These are phyloP conservation scores for Hericium rajendrae DNA, from an alignment of 768 basidiomycete genomes.

Conservation along the genomic window DNA sequence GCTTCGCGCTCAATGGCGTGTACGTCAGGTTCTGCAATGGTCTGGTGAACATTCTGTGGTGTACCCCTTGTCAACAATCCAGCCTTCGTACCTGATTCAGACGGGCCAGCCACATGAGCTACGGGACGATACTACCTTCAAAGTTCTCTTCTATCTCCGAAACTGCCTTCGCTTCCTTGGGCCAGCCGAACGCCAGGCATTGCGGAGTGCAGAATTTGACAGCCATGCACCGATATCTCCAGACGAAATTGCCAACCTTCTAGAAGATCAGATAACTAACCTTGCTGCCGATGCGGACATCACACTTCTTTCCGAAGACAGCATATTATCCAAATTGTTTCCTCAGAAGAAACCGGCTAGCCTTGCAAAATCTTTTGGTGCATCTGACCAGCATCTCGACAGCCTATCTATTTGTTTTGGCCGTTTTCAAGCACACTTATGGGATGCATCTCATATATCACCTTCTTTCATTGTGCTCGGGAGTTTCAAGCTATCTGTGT, in stretches of 20 bases:
- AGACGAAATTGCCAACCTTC: slow-evolving; percentile 9
- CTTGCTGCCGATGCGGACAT: slow-evolving; percentile 9
- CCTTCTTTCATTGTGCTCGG: slow-evolving; percentile 6
- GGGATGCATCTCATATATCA: slow-evolving; percentile 6
- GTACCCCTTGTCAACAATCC: slow-evolving; percentile 74
- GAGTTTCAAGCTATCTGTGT: not conserved
- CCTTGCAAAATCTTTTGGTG: not conserved
- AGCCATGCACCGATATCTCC: slow-evolving; percentile 14
- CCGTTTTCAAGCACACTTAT: not conserved
- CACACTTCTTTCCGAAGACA: slow-evolving; percentile 6
- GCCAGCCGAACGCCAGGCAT: slow-evolving; percentile 18
- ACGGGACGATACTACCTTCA: slow-evolving; percentile 63
- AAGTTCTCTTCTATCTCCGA: slow-evolving; percentile 72
- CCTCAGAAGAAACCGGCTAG: not conserved
- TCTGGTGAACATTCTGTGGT: slow-evolving; percentile 44
- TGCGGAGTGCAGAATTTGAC: slow-evolving; percentile 5
- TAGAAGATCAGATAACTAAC: slow-evolving; percentile 5
- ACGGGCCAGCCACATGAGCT: slow-evolving; percentile 57
- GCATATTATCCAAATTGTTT: slow-evolving; percentile 13
- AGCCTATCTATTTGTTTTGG: not conserved
- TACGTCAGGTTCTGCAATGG: slow-evolving; percentile 39
- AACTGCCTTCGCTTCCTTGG: slow-evolving; percentile 43
- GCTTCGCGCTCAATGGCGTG: slow-evolving; percentile 6
- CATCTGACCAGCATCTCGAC: not conserved
- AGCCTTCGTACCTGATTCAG: slow-evolving; percentile 78